Percentiles rank a stretch among this genome's conserved stretches.
These are phyloP conservation scores for Penicillium robsamsonii DNA, from an alignment of 495 filamentous ascomycete genomes.

Conservation along the genomic window DNA sequence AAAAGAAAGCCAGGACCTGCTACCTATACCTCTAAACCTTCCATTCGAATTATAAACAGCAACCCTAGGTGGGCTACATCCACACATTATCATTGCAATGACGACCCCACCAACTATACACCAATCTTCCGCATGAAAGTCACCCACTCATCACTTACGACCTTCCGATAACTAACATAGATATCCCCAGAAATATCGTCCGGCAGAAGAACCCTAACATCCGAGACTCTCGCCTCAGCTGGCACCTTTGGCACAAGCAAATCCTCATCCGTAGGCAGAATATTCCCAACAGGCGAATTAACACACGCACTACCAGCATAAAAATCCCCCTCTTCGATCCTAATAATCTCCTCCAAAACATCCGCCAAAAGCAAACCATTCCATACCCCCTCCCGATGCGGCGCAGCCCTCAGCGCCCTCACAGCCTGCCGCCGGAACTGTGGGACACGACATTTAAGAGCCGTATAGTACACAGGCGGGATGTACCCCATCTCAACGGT, in stretches of 20 bases:
- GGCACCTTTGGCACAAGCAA: slow-evolving; percentile 6
- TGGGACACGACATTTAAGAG: slow-evolving; percentile 56
- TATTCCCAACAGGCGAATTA: background rate
- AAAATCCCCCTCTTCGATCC: slow-evolving; percentile 19
- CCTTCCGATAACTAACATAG: slow-evolving; percentile 15
- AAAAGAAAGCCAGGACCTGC: too few species aligned
- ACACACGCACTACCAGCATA: slow-evolving; percentile 15
- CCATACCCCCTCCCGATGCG: slow-evolving; percentile 57
- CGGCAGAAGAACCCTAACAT: slow-evolving; percentile 18
- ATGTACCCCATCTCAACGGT: slow-evolving; percentile 51
- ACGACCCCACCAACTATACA: background rate
- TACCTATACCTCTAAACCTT: too few species aligned
- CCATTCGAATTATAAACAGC: too few species aligned
- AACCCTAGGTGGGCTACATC: too few species aligned
- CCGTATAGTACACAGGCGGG: slow-evolving; percentile 51
- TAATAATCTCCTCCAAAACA: slow-evolving; percentile 18
- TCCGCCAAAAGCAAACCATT: slow-evolving; percentile 19
- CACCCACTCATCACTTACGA: slow-evolving; percentile 3
- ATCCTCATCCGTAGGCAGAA: slow-evolving; percentile 4
- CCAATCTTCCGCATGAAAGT: slow-evolving; percentile 4
- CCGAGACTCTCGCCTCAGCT: slow-evolving; percentile 7
- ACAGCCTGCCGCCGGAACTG: slow-evolving; percentile 45
- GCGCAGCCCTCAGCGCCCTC: slow-evolving; percentile 29
- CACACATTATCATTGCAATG: too few species aligned
- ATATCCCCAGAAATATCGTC: slow-evolving; percentile 9